Conservation (phyloP, 805 yeast genomes). For the Candida dendrica region DNA sequence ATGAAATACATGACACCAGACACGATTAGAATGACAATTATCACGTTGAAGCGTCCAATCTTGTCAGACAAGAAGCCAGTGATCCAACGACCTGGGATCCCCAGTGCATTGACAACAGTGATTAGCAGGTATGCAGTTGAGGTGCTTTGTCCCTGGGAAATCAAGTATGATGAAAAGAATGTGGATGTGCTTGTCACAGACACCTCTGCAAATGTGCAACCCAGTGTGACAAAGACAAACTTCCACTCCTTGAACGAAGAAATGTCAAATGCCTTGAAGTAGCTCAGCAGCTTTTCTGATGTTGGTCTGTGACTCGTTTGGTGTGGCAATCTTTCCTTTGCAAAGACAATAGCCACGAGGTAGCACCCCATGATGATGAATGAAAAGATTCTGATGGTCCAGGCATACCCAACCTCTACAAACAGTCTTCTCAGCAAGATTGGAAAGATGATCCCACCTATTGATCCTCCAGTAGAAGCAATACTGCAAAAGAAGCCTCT, state of each 20-base stretch:
- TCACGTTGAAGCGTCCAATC: slow-evolving; percentile 47
- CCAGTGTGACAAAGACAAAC: slow-evolving; percentile 34
- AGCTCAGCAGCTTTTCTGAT: slow-evolving; percentile 21
- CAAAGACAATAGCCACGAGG: slow-evolving; percentile 24
- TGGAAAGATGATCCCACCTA: slow-evolving; percentile 52
- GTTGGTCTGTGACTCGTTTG: slow-evolving; percentile 18
- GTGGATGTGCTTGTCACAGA: slow-evolving; percentile 38
- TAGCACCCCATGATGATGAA: slow-evolving; percentile 34
- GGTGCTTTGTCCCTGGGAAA: slow-evolving; percentile 33
- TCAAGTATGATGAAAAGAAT: slow-evolving; percentile 43
- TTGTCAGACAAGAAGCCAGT: slow-evolving; percentile 37
- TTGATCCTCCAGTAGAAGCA: slow-evolving; percentile 43
- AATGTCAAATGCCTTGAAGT: slow-evolving; percentile 23
- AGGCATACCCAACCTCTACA: slow-evolving; percentile 38
- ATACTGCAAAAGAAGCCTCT: slow-evolving; percentile 49
- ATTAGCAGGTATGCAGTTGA: slow-evolving; percentile 37
- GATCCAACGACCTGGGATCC: slow-evolving; percentile 37
- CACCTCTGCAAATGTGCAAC: slow-evolving; percentile 41
- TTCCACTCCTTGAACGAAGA: slow-evolving; percentile 35
- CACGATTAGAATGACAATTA: slow-evolving; percentile 27
- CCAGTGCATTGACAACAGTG: slow-evolving; percentile 34
- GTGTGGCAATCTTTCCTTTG: slow-evolving; percentile 33
- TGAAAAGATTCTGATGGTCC: slow-evolving; percentile 50
- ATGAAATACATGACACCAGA: slow-evolving; percentile 26
- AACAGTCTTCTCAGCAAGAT: slow-evolving; percentile 41